A percentile compares a stretch with the other conserved stretches of the same genome.
Evolutionary conservation across 805 yeast genomes (phyloP).

Genomic region (Wickerhamomyces queroliae): DNA sequence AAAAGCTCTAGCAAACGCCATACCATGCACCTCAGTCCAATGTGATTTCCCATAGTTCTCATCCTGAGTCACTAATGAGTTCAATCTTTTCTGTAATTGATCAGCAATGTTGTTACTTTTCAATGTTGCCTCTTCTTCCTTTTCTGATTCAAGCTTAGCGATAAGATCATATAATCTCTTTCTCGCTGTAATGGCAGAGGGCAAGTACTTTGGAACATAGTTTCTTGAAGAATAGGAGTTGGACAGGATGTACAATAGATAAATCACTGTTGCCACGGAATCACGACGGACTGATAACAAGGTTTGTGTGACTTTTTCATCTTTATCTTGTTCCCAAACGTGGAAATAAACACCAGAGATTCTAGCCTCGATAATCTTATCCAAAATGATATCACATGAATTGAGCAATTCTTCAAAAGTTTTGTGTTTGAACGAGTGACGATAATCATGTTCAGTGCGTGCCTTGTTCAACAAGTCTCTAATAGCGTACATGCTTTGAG

Average conservation of each 20-base stretch:
- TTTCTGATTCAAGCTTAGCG: slow-evolving; percentile 22
- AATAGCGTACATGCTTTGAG: slow-evolving; percentile 36
- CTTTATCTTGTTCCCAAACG: slow-evolving; percentile 37
- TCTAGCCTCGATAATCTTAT: slow-evolving; percentile 41
- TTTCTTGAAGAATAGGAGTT: slow-evolving; percentile 33
- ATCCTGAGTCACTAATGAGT: slow-evolving; percentile 3
- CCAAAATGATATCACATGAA: slow-evolving; percentile 33
- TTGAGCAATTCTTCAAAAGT: slow-evolving; percentile 29
- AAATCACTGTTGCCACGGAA: slow-evolving; percentile 39
- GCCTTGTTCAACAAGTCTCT: slow-evolving; percentile 31
- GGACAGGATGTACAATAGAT: slow-evolving; percentile 35
- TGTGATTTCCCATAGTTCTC: slow-evolving; percentile 23
- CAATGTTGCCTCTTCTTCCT: slow-evolving; percentile 2
- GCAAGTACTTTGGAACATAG: slow-evolving; percentile 37
- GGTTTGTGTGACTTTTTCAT: slow-evolving; percentile 30
- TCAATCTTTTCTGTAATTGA: slow-evolving; percentile 8
- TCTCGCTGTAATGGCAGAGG: slow-evolving; percentile 37
- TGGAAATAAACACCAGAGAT: slow-evolving; percentile 42
- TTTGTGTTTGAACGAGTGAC: slow-evolving; percentile 27
- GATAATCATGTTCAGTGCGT: slow-evolving; percentile 29
- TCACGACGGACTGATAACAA: slow-evolving; percentile 40
- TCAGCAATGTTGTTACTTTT: slow-evolving; percentile 2
- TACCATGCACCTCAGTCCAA: slow-evolving; percentile 44
- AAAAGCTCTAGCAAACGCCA: slow-evolving; percentile 43
- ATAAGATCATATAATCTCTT: slow-evolving; percentile 36